Base-by-base conservation (phyloP, 768 basidiomycete genomes). In the Hericium coralloides region DNA sequence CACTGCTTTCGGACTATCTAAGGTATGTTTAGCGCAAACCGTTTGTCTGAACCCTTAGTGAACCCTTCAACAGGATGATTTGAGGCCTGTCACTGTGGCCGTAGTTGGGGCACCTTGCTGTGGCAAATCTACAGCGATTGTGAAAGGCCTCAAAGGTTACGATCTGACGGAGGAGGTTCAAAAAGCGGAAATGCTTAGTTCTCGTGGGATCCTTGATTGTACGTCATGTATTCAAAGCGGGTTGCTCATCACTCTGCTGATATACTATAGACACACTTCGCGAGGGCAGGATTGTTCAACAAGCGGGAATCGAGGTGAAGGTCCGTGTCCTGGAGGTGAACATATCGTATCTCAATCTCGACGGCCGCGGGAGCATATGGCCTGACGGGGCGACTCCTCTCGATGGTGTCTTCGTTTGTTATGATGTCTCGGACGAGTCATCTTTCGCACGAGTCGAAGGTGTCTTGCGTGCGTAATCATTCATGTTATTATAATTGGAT, bases 351-450 rank as follows among this genome's bases (percentile, higher is more conserved):
- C 69, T 70, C 45, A 71, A 72, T 25, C 26, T 50, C 50, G 63
- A 69, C 38, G 62, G 61, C 23, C 55, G 62, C 31, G 57, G 66
- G 38, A 64, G 66, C 47, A 57, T 65, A 9, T 82, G 83, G 77
- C 80, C 87, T 7, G 74, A 77, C 26, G 74, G 72, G 4, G 72
- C 83, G 22, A 84, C 86, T 18, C 68, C 69, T 17, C 74, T 92
- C 52, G 85, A 93, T 60, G 95, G 87, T 0, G 81, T 87, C 14
- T 79, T 97, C 53, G 75, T 97, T 23, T 97, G 93, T 66, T 97
- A 94, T 69, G 89, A 94, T 70, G 80, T 85, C 10, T 79, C 82
- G 0, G 74, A 81, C 57, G 66, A 67, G 56, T 68, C 73, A 1
- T 92, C 92, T 20, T 85, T 90, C 64, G 69, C 69, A 15, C 84